phyloP scores from a whole-genome alignment of 257 asterid species.

The Solanum etuberosum region DNA sequence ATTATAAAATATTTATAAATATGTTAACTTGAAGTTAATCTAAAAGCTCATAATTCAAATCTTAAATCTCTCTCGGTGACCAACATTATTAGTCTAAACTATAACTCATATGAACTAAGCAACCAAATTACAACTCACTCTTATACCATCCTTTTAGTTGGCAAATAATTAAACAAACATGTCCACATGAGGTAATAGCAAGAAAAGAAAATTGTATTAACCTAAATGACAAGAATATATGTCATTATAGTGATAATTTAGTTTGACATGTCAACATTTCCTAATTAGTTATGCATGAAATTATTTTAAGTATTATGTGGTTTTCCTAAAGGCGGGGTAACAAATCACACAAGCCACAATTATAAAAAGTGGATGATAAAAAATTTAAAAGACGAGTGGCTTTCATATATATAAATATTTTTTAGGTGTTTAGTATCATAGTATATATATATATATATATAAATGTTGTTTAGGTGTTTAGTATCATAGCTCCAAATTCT shows the following conservation, averaged over 20 bases:
- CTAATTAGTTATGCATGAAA: background rate
- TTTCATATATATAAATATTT: background rate
- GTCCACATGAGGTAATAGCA: background rate
- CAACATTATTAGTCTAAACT: background rate
- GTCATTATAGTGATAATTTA: background rate
- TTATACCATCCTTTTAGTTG: background rate
- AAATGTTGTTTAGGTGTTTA: too few relatives aligned
- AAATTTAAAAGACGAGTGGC: background rate
- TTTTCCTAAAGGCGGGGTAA: background rate
- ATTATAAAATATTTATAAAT: too few relatives aligned
- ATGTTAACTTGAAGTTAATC: background rate
- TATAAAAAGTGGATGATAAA: background rate
- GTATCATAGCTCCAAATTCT: background rate
- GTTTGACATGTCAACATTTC: background rate
- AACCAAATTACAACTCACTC: background rate
- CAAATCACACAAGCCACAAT: background rate
- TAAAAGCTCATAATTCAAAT: background rate
- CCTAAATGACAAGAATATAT: background rate
- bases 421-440: too few relatives aligned
- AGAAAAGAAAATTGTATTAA: background rate
- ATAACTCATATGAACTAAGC: background rate
- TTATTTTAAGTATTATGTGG: background rate
- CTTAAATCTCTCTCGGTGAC: fast-evolving
- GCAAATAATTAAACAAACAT: background rate
- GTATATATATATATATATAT: too few relatives aligned